Evolutionary conservation across 768 basidiomycete genomes (phyloP), one percentile per base, ranked within the genome.

Genomic region (Lactarius tabidus): DNA sequence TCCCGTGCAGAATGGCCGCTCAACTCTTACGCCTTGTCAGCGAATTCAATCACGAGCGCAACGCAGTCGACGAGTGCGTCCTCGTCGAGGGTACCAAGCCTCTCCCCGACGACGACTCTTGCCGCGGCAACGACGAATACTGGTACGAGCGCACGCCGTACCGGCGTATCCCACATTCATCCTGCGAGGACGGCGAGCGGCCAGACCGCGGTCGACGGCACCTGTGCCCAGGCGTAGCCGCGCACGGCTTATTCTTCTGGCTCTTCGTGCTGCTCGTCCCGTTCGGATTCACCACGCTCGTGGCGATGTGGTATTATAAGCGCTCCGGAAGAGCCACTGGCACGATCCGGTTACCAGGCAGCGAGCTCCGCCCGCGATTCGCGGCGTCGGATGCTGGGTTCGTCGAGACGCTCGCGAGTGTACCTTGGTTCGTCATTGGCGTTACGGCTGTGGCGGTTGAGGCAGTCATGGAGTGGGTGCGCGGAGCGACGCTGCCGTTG

Each of bases 61-160:
- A 96, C 66, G 76, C 73, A 0, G 77, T 79, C 8, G 91, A 86
- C 60, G 79, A 88, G 41, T 98, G 97, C 72, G 89, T 93, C 0
- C 83, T 93, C 17, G 85, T 88, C 2, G 77, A 84, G 9, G 93
- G 90, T 14, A 88, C 88, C 0, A 74, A 76, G 4, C 82, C 94
- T 0, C 80, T 90, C 14, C 74, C 82, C 0, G 69, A 79, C 31
- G 91, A 95, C 43, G 82, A 82, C 33, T 80, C 83, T 6, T 94
- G 91, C 71, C 78, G 76, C 26, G 75, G 76, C 60, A 83, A 79
- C 23, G 86, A 86, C 53, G 85, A 89, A 3, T 92, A 81, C 74
- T 99, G 97, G 97, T 98, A 95, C 73, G 94, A 93, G 59, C 87
- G 94, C 31, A 98, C 96, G 0, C 78, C 88, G 6, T 96, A 96